These are phyloP conservation scores for Penicillium hesseltinei DNA, from an alignment of 2,329 filamentous ascomycete species.

Conservation along the genomic window DNA sequence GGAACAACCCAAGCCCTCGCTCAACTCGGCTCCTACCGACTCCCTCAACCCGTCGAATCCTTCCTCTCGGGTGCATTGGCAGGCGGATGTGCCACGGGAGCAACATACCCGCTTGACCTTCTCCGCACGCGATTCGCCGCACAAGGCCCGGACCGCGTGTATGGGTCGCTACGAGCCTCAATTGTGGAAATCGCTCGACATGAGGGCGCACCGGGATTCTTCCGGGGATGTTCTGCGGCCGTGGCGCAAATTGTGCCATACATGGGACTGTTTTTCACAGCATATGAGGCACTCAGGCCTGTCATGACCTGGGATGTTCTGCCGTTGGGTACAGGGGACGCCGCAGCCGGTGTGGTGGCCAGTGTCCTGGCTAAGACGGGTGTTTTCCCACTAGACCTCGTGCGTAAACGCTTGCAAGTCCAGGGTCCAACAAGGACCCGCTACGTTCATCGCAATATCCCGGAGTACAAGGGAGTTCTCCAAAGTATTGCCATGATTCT, in stretches of 20 bases:
- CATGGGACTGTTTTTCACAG: constrained; percentile 94
- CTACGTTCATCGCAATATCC: constrained; percentile 86
- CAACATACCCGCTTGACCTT: constrained; percentile 90
- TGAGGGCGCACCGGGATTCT: constrained; percentile 80
- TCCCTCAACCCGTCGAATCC: constrained; percentile 69
- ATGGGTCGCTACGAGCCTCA: constrained; percentile 67
- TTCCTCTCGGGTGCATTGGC: constrained; percentile 82
- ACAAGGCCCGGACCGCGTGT: constrained; percentile 79
- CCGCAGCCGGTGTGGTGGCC: constrained; percentile 74
- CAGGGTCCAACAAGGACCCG: constrained; percentile 78
- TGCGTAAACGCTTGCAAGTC: constrained; percentile 89
- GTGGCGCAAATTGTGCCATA: constrained; percentile 88
- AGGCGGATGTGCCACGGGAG: constrained; percentile 75
- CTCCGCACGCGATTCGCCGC: constrained; percentile 95
- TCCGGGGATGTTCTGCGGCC: constrained; percentile 78
- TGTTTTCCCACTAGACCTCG: constrained; percentile 89
- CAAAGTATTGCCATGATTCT: constrained; percentile 68
- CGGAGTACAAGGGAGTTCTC: constrained; percentile 70
- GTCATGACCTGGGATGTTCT: constrained; percentile 52
- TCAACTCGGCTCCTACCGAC: constrained; percentile 46
- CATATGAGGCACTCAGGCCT: constrained; percentile 74
- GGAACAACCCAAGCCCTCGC: constrained; percentile 67
- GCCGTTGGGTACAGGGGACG: constrained; percentile 76
- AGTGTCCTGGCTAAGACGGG: constrained; percentile 81
- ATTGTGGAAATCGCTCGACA: constrained; percentile 69